phyloP scores from a whole-genome alignment of 192 early-diverging fungal species.

The Linderina pennispora region DNA sequence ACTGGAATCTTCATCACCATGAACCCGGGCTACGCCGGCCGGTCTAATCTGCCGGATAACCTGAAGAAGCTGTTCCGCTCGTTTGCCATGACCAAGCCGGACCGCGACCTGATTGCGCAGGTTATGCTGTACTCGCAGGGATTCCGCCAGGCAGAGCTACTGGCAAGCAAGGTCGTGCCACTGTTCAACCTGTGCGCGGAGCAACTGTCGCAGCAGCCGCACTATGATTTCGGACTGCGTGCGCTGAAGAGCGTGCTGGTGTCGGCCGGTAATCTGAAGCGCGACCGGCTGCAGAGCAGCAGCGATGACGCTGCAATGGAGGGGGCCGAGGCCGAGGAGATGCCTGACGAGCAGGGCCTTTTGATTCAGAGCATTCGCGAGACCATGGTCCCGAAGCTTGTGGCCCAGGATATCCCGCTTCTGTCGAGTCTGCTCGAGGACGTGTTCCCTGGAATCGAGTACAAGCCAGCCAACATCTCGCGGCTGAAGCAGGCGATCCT shows the following conservation, averaged over 20 bases:
- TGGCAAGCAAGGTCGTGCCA: slow-evolving; percentile 96
- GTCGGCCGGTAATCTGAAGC: slow-evolving; percentile 98
- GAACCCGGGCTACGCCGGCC: slow-evolving; percentile 99
- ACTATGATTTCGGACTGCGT: slow-evolving; percentile 99
- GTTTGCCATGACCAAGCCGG: slow-evolving; percentile 98
- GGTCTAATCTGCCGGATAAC: slow-evolving; percentile 98
- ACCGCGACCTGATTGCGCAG: slow-evolving; percentile 97
- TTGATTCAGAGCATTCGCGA: slow-evolving; percentile 96
- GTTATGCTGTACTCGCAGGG: slow-evolving; percentile 99
- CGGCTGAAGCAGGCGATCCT: slow-evolving; percentile 67
- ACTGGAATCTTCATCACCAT: slow-evolving; percentile 99
- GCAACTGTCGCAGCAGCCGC: slow-evolving; percentile 91
- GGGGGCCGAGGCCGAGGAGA: slow-evolving; percentile 50
- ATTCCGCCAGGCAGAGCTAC: slow-evolving; percentile 88
- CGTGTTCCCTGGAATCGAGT: slow-evolving; percentile 91
- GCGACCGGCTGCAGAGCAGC: slow-evolving; percentile 63
- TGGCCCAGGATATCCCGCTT: slow-evolving; percentile 90
- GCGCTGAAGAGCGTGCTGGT: slow-evolving; percentile 97
- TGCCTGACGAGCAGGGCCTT: slow-evolving; percentile 79
- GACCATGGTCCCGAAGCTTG: slow-evolving; percentile 96
- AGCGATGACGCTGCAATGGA: slow-evolving; percentile 18
- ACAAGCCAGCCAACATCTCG: slow-evolving; percentile 70
- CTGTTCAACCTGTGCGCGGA: slow-evolving; percentile 93
- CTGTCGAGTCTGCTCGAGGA: slow-evolving; percentile 82
- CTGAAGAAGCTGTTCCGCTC: slow-evolving; percentile 98